Conservation (phyloP, 2,329 filamentous ascomycete species). For the Scytalidium lignicola region DNA sequence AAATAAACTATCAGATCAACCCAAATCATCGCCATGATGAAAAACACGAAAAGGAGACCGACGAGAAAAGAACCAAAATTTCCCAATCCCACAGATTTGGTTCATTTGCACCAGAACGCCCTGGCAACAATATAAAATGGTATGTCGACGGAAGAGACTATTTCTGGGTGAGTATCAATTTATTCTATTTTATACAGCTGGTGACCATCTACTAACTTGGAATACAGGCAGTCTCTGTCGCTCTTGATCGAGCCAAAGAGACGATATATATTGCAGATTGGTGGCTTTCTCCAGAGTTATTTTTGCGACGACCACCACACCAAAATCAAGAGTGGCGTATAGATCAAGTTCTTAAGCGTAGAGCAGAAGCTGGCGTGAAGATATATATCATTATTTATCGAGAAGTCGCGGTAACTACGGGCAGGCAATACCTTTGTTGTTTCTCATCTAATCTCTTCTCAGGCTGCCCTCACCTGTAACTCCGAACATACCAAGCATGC, state of each 20-base stretch:
- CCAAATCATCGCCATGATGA: slow-evolving; percentile 89
- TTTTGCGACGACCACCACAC: slow-evolving; percentile 78
- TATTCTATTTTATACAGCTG: slow-evolving; percentile 1
- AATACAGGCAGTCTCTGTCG: slow-evolving; percentile 67
- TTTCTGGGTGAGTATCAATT: slow-evolving; percentile 58
- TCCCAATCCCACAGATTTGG: slow-evolving; percentile 73
- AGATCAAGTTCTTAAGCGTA: slow-evolving; percentile 80
- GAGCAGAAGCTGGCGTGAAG: slow-evolving; percentile 87
- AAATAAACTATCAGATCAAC: slow-evolving; percentile 52
- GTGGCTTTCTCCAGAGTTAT: slow-evolving; percentile 91
- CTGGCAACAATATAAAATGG: slow-evolving; percentile 89
- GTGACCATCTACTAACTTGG: slow-evolving; percentile 1
- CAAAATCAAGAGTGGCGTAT: slow-evolving; percentile 80
- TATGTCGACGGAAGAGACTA: slow-evolving; percentile 96
- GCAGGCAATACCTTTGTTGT: background rate
- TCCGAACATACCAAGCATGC: slow-evolving; percentile 89
- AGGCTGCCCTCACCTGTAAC: slow-evolving; percentile 82
- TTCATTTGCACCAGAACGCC: slow-evolving; percentile 85
- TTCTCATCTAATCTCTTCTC: slow-evolving; percentile 36
- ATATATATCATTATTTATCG: slow-evolving; percentile 93
- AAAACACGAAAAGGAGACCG: slow-evolving; percentile 78
- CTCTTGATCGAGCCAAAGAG: slow-evolving; percentile 84
- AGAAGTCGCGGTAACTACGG: slow-evolving; percentile 42
- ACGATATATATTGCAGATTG: slow-evolving; percentile 95
- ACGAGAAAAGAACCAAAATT: slow-evolving; percentile 71